Evolutionary conservation across 495 filamentous ascomycete species (phyloP).

Genomic region (Hypomontagnella monticulosa): DNA sequence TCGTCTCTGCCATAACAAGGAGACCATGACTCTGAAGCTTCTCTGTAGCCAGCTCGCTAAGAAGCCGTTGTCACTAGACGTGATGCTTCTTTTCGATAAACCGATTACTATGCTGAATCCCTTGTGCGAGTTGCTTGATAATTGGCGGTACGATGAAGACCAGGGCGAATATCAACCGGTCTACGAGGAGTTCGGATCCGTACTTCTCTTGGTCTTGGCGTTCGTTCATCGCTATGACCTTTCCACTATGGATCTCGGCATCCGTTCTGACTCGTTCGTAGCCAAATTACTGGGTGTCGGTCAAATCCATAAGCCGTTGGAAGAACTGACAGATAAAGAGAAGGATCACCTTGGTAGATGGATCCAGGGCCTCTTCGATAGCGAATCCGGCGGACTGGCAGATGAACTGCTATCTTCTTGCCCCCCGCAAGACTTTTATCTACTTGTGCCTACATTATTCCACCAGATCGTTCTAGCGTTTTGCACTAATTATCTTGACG

Average conservation of each 20-base stretch:
- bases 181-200: conserved; percentile 94
- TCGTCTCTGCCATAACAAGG: conserved; percentile 79
- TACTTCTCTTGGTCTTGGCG: conserved; percentile 82
- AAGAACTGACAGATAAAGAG: conserved; percentile 75
- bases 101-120: conserved; percentile 80
- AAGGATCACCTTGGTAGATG: conserved; percentile 81
- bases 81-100: conserved; percentile 85
- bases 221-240: conserved; percentile 87
- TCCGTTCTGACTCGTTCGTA: conserved; percentile 74
- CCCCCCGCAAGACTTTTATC: conserved; percentile 92
- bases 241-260: conserved; percentile 72
- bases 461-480: conserved; percentile 83
- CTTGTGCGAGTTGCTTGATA: conserved; percentile 84
- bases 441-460: conserved; percentile 89
- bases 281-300: conserved; percentile 76
- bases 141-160: conserved; percentile 93
- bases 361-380: conserved; percentile 88
- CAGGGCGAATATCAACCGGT: conserved; percentile 95
- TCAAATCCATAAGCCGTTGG: conserved; percentile 66
- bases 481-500: conserved; percentile 71
- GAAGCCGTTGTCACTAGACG: conserved; percentile 81
- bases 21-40: conserved; percentile 89
- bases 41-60: conserved; percentile 83
- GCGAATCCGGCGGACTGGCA: conserved; percentile 73
- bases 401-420: conserved; percentile 94